These are phyloP conservation scores for Myotisia sp. DNA, from an alignment of 2,329 filamentous ascomycete species.

Conservation along the genomic window DNA sequence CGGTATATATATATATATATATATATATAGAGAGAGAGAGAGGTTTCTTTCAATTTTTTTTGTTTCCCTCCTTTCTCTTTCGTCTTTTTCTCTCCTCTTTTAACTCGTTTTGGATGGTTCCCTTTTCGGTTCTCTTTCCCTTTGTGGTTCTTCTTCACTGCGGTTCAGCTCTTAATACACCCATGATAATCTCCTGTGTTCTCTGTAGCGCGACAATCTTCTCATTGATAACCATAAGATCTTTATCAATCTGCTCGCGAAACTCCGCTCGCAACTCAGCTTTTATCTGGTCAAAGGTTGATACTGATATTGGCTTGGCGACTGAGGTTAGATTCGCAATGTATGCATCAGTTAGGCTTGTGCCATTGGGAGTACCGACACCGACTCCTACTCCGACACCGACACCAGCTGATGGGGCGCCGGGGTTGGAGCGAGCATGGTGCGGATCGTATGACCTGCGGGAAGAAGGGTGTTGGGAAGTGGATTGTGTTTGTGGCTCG, in stretches of 20 bases:
- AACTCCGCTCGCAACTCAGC: conserved; percentile 23
- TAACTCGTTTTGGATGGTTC: too few species aligned
- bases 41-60: too few species aligned
- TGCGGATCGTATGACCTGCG: neutral
- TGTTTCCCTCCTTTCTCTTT: too few species aligned
- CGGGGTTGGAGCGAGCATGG: neutral
- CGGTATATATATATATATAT: too few species aligned
- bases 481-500: too few species aligned
- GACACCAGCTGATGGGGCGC: neutral
- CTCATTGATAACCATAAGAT: conserved; percentile 22
- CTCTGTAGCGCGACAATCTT: conserved; percentile 26
- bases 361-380: conserved; percentile 1
- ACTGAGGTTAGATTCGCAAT: neutral
- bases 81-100: too few species aligned
- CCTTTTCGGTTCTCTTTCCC: too few species aligned
- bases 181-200: conserved; percentile 29
- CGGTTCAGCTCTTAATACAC: conserved; percentile 26
- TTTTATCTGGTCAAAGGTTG: conserved; percentile 18
- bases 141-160: too few species aligned
- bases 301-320: conserved; percentile 6
- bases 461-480: conserved; percentile 5
- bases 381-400: neutral
- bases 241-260: conserved; percentile 21
- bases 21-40: too few species aligned
- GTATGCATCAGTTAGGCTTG: conserved; percentile 3